Conservation (phyloP, 164 flowering plant species). For the Protea cynaroides region DNA sequence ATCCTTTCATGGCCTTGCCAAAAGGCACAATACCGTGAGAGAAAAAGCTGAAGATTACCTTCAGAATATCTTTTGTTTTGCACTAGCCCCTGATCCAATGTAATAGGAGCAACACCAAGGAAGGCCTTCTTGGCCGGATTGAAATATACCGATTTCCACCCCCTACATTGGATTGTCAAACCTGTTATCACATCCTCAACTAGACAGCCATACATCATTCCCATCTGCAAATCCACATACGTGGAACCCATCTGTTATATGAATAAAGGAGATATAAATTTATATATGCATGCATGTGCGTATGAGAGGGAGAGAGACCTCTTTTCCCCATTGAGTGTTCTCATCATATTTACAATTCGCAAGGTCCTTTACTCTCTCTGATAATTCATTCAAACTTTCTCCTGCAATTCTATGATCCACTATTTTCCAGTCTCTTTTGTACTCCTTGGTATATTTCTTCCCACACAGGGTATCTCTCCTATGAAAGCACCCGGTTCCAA, state of each 20-base stretch:
- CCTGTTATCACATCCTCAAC: slow-evolving; percentile 39
- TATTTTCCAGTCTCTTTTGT: slow-evolving; percentile 9
- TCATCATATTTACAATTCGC: slow-evolving; percentile 29
- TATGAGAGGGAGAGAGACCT: slow-evolving; percentile 20
- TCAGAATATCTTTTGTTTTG: slow-evolving; percentile 33
- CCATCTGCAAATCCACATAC: slow-evolving; percentile 21
- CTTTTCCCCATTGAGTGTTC: slow-evolving; percentile 35
- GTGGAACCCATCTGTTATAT: too few relatives aligned
- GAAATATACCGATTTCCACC: slow-evolving; percentile 33
- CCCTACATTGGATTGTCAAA: slow-evolving; percentile 30
- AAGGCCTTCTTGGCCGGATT: slow-evolving; percentile 19
- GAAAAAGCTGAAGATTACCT: slow-evolving; percentile 25
- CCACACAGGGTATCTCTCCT: slow-evolving; percentile 30
- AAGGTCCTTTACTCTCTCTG: slow-evolving; percentile 23
- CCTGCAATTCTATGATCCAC: slow-evolving; percentile 2
- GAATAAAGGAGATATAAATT: too few relatives aligned
- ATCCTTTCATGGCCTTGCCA: slow-evolving; percentile 21
- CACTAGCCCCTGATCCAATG: slow-evolving; percentile 20
- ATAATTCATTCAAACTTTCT: slow-evolving; percentile 13
- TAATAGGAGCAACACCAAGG: slow-evolving; percentile 25
- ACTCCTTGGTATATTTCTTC: slow-evolving; percentile 15
- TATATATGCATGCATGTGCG: too few relatives aligned
- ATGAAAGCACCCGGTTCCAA: slow-evolving; percentile 40
- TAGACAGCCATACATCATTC: slow-evolving; percentile 29
- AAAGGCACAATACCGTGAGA: slow-evolving; percentile 24